Base-by-base conservation (phyloP, 148 eudicot genomes). In the Gaultheria prostrata region DNA sequence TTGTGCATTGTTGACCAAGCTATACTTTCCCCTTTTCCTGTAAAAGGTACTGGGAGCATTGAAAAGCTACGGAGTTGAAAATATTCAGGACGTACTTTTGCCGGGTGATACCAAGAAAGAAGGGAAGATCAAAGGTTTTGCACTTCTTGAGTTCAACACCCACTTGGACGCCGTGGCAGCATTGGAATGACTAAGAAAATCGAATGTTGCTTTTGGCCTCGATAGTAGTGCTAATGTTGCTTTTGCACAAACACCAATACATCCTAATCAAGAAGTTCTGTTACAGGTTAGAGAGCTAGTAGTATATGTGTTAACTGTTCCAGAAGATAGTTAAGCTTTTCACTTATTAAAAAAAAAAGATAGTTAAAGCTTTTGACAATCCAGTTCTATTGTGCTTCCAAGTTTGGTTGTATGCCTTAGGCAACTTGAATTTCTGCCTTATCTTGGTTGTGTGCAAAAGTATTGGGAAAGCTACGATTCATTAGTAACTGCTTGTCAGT, bases 101-200 rank as follows among this genome's bases (percentile, higher is more conserved):
- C 88, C 88, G 1, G 84, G n/a, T 45, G 84, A 84, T 83, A 65
- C 83, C 8, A 71, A 81, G 14, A 56, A 79, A 35, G 88, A 50
- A 39, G 87, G 88, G 51, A 83, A 35, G 82, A 85, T 35, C 17
- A 88, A 75, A 76, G 89, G 89, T 83, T 88, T 80, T 83, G 89
- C 89, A 59, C 67, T 85, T 78, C 54, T 88, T 77, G 88, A 83
- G 79, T 88, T 88, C 72, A 35, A 73, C 63, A 80, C 84, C 79
- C 89, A 85, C 84, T 88, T 61, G 39, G 86, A 88, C 83, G 89
- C 89, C 61, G 74, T 51, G 75, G 79, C 49, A 56, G 89, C 88
- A 59, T 81, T 85, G 78, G 76, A 85, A 75, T 81, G 72, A 59
- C 83, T 88, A 53, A 56, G 61, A 65, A 80, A 88, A 81, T 70